Base-by-base conservation (phyloP, 2,329 filamentous ascomycete genomes). In the Cercospora sp. region DNA sequence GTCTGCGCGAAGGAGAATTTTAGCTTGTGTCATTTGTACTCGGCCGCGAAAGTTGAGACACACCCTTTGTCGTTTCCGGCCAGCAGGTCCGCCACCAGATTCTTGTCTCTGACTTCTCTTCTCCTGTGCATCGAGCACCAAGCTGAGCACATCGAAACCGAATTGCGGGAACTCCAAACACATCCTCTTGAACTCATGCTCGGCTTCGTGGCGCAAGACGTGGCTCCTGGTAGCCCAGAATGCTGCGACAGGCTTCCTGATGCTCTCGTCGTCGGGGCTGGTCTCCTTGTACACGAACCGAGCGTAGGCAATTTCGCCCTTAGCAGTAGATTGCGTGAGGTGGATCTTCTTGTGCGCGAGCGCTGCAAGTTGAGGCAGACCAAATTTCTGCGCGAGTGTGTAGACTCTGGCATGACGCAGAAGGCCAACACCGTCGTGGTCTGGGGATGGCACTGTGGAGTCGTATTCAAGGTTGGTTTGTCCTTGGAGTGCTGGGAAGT, bases 121-220 rank as follows among this genome's bases (percentile, higher is more conserved):
- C 78, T 85, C 83, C 72, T 83, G 80, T 71, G 80, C 79, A 74
- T 85, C 83, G 13, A 85, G 80, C 67, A 85, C 82, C 71, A 92
- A 71, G 72, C 88, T 93, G 68, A 97, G 87, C 65, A 98, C 91
- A 79, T 97, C 94, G 82, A 94, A 97, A 76, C 91, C 91, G 78
- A 97, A 97, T 77, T 96, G 91, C 18, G 94, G 94, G 78, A 90
- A 93, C 81, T 97, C 91, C 78, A 97, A 82, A 81, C 94, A 97
- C 80, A 97, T 87, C 57, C 86, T 80, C 78, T 90, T 89, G 86
- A 97, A 97, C 81, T 96, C 92, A 6, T 87, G 86, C 80, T 96
- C 92, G 42, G 93, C 92, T 80, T 96, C 92, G 80, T 94, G 86
- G 18, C 94, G 90, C 71, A 97, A 83, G 12, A 92, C 89, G 81